Percentiles rank a stretch among this genome's conserved stretches.
Conservation (phyloP, 768 basidiomycete genomes). For the Lactifluus subvellereus region DNA sequence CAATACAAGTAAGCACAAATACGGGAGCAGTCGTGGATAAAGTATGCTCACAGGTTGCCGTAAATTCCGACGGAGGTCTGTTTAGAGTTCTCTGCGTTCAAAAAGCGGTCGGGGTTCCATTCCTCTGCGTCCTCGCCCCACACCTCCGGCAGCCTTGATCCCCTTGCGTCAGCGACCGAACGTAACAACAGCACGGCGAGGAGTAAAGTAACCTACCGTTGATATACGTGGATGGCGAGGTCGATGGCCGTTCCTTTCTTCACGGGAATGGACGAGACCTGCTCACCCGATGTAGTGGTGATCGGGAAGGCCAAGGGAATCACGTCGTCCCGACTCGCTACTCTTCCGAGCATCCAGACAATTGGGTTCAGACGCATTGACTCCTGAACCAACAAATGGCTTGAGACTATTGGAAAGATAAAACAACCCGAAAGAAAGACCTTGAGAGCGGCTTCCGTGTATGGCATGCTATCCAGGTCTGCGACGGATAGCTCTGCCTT, state of each 20-base stretch:
- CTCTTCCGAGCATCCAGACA: constrained; percentile 10
- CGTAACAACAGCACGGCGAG: not conserved
- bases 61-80: constrained; percentile 10
- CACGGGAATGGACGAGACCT: constrained; percentile 14
- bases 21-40: not conserved
- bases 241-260: constrained; percentile 15
- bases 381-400: not conserved
- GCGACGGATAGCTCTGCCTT: constrained; percentile 4
- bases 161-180: not conserved
- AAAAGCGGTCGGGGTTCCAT: constrained; percentile 19
- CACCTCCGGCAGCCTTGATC: constrained; percentile 6
- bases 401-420: not conserved
- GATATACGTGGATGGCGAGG: constrained; percentile 11
- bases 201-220: constrained; percentile 6
- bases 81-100: constrained; percentile 3
- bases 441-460: constrained; percentile 16
- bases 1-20: not conserved
- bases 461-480: constrained; percentile 19
- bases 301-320: constrained; percentile 19
- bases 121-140: constrained; percentile 19
- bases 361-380: constrained; percentile 21
- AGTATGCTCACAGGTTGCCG: constrained; percentile 17
- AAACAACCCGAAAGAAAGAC: not conserved
- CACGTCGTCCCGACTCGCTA: constrained; percentile 2
- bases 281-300: constrained; percentile 15